Evolutionary conservation across 129 eudicot genomes (phyloP).

Genomic region (Erigeron canadensis): DNA sequence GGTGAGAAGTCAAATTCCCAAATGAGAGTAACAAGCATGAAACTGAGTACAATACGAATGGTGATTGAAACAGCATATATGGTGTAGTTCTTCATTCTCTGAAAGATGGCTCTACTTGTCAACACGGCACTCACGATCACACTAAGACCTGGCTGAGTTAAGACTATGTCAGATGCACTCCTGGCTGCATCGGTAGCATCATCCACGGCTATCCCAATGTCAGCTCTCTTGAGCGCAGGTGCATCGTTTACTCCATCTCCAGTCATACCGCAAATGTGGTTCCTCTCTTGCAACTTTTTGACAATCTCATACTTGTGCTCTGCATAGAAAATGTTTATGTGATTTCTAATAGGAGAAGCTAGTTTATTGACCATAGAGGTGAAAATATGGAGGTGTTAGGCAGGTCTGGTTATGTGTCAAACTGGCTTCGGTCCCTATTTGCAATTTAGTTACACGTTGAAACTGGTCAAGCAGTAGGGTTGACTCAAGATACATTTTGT

Average conservation of each 20-base stretch:
- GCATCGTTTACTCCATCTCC: constrained; percentile 88
- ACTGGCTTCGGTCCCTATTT: not conserved
- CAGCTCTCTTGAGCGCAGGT: constrained; percentile 72
- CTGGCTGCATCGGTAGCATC: constrained; percentile 85
- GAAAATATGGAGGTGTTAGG: not conserved
- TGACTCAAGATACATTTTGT: not conserved
- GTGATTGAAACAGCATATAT: constrained; percentile 75
- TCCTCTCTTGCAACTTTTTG: constrained; percentile 63
- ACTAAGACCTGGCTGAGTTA: constrained; percentile 78
- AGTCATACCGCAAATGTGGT: constrained; percentile 78
- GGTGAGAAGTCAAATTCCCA: constrained; percentile 79
- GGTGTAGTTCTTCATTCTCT: constrained; percentile 79
- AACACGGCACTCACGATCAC: constrained; percentile 72
- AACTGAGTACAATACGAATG: constrained; percentile 67
- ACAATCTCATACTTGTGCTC: constrained; percentile 87
- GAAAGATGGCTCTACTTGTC: constrained; percentile 77
- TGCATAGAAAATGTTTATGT: constrained; percentile 4
- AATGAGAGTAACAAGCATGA: constrained; percentile 63
- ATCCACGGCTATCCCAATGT: constrained; percentile 74
- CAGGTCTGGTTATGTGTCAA: not conserved
- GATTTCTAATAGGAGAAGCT: too few relatives aligned
- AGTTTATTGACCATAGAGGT: too few relatives aligned
- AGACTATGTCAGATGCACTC: constrained; percentile 71
- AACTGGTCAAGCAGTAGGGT: not conserved
- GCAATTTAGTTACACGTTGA: not conserved